Evolutionary conservation across 495 filamentous ascomycete genomes (phyloP).

Genomic region (Parathielavia hyrcaniae): DNA sequence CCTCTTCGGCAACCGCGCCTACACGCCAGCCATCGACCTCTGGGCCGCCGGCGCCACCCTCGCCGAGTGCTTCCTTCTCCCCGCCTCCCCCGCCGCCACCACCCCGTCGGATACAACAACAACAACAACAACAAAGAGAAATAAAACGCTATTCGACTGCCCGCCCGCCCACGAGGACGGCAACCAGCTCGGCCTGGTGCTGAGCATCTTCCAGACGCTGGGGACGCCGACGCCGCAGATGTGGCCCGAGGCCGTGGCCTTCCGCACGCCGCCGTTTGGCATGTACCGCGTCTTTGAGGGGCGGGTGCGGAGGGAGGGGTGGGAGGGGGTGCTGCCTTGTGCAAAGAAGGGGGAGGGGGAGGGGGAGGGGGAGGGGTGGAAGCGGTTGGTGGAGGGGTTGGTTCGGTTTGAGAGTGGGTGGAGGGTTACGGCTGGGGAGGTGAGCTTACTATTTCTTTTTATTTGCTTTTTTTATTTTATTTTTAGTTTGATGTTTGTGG

Average conservation of each 20-base stretch:
- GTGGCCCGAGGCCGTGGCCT: slow-evolving; percentile 61
- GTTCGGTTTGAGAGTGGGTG: slow-evolving; percentile 32
- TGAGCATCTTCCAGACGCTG: slow-evolving; percentile 81
- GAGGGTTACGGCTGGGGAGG: slow-evolving; percentile 25
- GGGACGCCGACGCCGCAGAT: slow-evolving; percentile 70
- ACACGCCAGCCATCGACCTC: slow-evolving; percentile 68
- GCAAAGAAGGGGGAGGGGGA: neutral
- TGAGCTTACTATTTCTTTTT: neutral
- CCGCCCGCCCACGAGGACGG: slow-evolving; percentile 67
- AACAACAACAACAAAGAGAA: too few relatives aligned
- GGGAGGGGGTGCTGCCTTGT: slow-evolving; percentile 27
- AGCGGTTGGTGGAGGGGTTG: slow-evolving; percentile 28
- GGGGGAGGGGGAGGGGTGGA: slow-evolving; percentile 28
- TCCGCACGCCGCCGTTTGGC: slow-evolving; percentile 48
- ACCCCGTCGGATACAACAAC: too few relatives aligned
- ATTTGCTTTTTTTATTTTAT: neutral
- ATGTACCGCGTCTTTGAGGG: slow-evolving; percentile 47
- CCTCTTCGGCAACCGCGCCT: slow-evolving; percentile 74
- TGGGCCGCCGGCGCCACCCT: slow-evolving; percentile 86
- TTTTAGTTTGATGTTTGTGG: neutral
- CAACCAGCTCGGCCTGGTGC: slow-evolving; percentile 83
- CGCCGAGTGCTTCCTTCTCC: slow-evolving; percentile 52
- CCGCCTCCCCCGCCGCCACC: too few relatives aligned
- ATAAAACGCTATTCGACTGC: slow-evolving; percentile 64
- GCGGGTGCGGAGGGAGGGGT: slow-evolving; percentile 34